These are phyloP conservation scores for Phytophthora nicotianae DNA, from an alignment of 352 stramenopile genomes.

Conservation along the genomic window DNA sequence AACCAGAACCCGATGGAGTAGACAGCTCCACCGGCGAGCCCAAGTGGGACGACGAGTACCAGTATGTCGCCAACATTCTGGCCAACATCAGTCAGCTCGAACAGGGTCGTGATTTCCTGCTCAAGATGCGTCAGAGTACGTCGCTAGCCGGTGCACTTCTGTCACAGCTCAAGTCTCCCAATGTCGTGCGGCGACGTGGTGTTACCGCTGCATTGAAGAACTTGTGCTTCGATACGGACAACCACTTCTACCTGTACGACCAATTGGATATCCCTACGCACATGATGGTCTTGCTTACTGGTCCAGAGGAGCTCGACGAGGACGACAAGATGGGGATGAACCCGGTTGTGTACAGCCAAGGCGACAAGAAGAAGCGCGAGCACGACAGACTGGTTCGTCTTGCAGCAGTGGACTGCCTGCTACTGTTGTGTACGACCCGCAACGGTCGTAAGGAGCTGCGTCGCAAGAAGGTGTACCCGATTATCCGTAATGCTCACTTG, in stretches of 20 bases:
- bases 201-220: slow-evolving; percentile 76
- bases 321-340: slow-evolving; percentile 87
- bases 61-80: slow-evolving; percentile 88
- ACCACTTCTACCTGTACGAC: slow-evolving; percentile 90
- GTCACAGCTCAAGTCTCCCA: slow-evolving; percentile 81
- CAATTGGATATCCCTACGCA: slow-evolving; percentile 84
- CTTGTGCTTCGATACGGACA: slow-evolving; percentile 89
- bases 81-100: slow-evolving; percentile 87
- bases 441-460: slow-evolving; percentile 81
- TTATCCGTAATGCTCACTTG: slow-evolving; percentile 84
- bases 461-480: slow-evolving; percentile 87
- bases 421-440: slow-evolving; percentile 80
- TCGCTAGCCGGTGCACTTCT: slow-evolving; percentile 70
- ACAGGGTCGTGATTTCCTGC: slow-evolving; percentile 76
- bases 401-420: slow-evolving; percentile 69
- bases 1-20: slow-evolving; percentile 79
- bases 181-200: slow-evolving; percentile 79
- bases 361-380: slow-evolving; percentile 86
- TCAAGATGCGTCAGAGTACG: slow-evolving; percentile 73
- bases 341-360: slow-evolving; percentile 73
- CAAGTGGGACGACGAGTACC: slow-evolving; percentile 89
- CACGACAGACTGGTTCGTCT: slow-evolving; percentile 75
- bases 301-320: slow-evolving; percentile 74
- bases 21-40: slow-evolving; percentile 71
- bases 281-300: slow-evolving; percentile 74